These are phyloP conservation scores for Monosporozyma unispora DNA, from an alignment of 805 yeast genomes.

Conservation along the genomic window DNA sequence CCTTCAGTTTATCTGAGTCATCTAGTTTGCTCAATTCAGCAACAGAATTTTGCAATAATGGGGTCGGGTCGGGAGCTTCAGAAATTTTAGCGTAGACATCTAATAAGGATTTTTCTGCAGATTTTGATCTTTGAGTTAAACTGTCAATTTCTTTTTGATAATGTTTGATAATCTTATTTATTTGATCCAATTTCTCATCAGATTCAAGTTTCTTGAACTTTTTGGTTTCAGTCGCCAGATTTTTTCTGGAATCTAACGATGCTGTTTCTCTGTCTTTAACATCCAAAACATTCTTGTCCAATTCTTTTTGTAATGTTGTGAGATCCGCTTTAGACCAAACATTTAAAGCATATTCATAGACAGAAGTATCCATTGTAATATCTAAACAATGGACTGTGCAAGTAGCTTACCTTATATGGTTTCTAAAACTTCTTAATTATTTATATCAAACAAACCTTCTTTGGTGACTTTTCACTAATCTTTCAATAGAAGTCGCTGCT, in stretches of 20 bases:
- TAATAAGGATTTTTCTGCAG: slow-evolving; percentile 63
- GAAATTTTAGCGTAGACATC: slow-evolving; percentile 66
- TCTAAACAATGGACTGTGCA: too few relatives aligned
- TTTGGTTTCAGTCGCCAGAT: slow-evolving; percentile 77
- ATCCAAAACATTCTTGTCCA: slow-evolving; percentile 68
- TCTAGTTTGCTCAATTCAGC: slow-evolving; percentile 50
- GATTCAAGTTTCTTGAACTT: slow-evolving; percentile 61
- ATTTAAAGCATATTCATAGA: slow-evolving; percentile 45
- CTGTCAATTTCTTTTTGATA: slow-evolving; percentile 86
- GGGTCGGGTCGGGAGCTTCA: slow-evolving; percentile 91
- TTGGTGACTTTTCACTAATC: not conserved
- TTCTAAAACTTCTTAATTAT: too few relatives aligned
- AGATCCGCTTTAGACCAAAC: slow-evolving; percentile 71
- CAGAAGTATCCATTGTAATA: slow-evolving; percentile 24
- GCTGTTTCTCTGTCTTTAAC: slow-evolving; percentile 61
- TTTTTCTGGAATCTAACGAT: slow-evolving; percentile 64
- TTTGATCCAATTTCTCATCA: slow-evolving; percentile 46
- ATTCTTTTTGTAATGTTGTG: slow-evolving; percentile 55
- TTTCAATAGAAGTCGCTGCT: not conserved
- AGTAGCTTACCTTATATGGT: too few relatives aligned
- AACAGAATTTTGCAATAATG: slow-evolving; percentile 60
- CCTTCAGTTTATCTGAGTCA: slow-evolving; percentile 43
- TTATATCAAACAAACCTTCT: not conserved
- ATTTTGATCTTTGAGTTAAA: slow-evolving; percentile 68
- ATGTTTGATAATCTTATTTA: slow-evolving; percentile 46